Evolutionary conservation across 805 yeast genomes (phyloP).

Genomic region (Saccharomycopsis malanga): DNA sequence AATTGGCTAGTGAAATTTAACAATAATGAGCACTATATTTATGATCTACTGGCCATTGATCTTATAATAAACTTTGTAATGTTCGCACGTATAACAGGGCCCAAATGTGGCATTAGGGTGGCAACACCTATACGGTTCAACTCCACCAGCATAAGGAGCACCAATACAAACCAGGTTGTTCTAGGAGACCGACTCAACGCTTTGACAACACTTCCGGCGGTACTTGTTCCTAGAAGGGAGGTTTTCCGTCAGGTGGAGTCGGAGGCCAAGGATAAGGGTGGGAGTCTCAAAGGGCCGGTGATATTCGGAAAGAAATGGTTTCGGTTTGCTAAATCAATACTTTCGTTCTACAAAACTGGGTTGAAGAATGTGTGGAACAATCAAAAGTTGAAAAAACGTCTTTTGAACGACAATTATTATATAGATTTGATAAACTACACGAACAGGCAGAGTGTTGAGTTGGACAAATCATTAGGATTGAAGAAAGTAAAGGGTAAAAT

Average conservation of each 20-base stretch:
- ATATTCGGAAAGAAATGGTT: slow-evolving; percentile 32
- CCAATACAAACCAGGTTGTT: too few relatives aligned
- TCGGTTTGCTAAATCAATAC: slow-evolving; percentile 38
- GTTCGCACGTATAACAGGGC: too few relatives aligned
- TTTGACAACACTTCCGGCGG: slow-evolving; percentile 13
- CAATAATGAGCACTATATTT: too few relatives aligned
- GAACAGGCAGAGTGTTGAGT: slow-evolving; percentile 13
- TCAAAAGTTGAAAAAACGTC: slow-evolving; percentile 26
- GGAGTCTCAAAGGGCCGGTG: slow-evolving; percentile 24
- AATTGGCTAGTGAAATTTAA: too few relatives aligned
- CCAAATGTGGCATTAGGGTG: too few relatives aligned
- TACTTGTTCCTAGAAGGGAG: slow-evolving; percentile 21
- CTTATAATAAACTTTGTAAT: too few relatives aligned
- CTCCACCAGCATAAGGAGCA: too few relatives aligned
- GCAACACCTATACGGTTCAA: too few relatives aligned
- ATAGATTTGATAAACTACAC: slow-evolving; percentile 24
- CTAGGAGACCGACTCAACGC: slow-evolving; percentile 13
- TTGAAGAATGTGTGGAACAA: slow-evolving; percentile 49
- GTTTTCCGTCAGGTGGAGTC: slow-evolving; percentile 22
- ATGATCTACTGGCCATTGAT: too few relatives aligned
- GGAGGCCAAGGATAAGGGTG: not conserved
- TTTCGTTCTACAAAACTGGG: slow-evolving; percentile 53
- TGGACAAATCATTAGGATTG: slow-evolving; percentile 22
- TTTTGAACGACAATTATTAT: slow-evolving; percentile 27
- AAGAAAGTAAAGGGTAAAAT: slow-evolving; percentile 23